Evolutionary conservation across 1,284 basidiomycete species (phyloP).

Genomic region (Naganishia sp.): DNA sequence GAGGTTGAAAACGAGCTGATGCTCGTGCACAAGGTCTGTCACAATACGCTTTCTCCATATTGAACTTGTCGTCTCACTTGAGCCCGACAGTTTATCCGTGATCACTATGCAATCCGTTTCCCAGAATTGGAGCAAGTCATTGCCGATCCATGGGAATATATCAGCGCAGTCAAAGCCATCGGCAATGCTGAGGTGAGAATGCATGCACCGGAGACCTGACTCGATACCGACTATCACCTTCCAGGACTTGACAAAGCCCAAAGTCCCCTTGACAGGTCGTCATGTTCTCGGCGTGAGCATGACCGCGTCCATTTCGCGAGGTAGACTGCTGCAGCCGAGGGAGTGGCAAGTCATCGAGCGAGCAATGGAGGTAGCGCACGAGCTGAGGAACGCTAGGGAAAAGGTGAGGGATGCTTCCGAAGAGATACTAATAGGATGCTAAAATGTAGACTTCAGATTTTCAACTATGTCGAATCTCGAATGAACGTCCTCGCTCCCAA

Average conservation of each 20-base stretch:
- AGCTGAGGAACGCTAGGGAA: constrained; percentile 82
- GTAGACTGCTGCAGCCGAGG: constrained; percentile 67
- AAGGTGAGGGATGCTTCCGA: constrained; percentile 59
- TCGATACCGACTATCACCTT: background rate
- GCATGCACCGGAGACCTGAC: no score
- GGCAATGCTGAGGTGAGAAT: constrained; percentile 72
- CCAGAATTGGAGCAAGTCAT: constrained; percentile 96
- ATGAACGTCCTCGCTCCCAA: constrained; percentile 99
- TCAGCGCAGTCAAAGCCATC: constrained; percentile 82
- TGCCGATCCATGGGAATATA: constrained; percentile 86
- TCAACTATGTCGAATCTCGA: constrained; percentile 97
- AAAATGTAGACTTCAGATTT: constrained; percentile 64
- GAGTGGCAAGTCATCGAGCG: constrained; percentile 80
- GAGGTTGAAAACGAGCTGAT: constrained; percentile 98
- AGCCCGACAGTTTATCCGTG: constrained; percentile 81
- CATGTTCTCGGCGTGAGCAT: constrained; percentile 90
- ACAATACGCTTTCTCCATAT: constrained; percentile 37
- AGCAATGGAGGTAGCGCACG: constrained; percentile 83
- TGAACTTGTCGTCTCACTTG: no score
- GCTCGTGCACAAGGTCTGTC: constrained; percentile 83
- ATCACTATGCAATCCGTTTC: constrained; percentile 94
- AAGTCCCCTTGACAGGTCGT: constrained; percentile 80
- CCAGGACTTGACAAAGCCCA: constrained; percentile 78
- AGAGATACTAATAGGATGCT: background rate
- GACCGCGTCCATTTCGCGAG: constrained; percentile 87